These are phyloP conservation scores for Fusarium clavum DNA, from an alignment of 2,329 filamentous ascomycete genomes.

Conservation along the genomic window DNA sequence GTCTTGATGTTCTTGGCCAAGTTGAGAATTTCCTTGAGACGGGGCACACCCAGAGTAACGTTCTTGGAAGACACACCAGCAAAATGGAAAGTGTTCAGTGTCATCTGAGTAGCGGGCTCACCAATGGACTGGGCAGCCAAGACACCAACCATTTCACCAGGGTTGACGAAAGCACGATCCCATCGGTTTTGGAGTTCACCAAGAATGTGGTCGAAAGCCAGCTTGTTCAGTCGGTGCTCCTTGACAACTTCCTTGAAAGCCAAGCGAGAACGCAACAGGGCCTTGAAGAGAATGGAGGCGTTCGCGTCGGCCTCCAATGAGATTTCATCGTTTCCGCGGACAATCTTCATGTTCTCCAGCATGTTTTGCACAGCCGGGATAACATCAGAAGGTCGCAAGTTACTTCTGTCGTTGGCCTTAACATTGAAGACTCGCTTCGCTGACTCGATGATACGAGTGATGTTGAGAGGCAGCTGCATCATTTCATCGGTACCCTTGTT, in stretches of 20 bases:
- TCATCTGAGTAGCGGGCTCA: conserved; percentile 99
- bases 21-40: conserved; percentile 99
- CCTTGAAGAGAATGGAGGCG: conserved; percentile 92
- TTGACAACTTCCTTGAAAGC: conserved; percentile 94
- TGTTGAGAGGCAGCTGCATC: conserved; percentile 93
- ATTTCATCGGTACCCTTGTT: conserved; percentile 81
- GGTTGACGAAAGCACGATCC: conserved; percentile 84
- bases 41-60: conserved; percentile 97
- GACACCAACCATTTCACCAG: conserved; percentile 99
- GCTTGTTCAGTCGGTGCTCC: conserved; percentile 85
- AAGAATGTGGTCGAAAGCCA: conserved; percentile 91
- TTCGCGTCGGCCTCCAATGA: conserved; percentile 89
- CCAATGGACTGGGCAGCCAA: conserved; percentile 98
- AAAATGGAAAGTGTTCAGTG: conserved; percentile 99
- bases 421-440: conserved; percentile 93
- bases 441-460: conserved; percentile 89
- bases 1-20: conserved; percentile 99
- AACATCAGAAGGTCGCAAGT: conserved; percentile 88
- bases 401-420: conserved; percentile 85
- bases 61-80: conserved; percentile 99
- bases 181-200: conserved; percentile 93
- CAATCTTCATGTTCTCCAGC: conserved; percentile 82
- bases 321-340: conserved; percentile 85
- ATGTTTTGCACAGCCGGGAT: conserved; percentile 82
- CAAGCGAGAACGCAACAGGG: conserved; percentile 86